Evolutionary conservation across 106 monocot genomes (phyloP), one percentile per base, ranked within the genome.

Genomic region (Cymbidium sinense): DNA sequence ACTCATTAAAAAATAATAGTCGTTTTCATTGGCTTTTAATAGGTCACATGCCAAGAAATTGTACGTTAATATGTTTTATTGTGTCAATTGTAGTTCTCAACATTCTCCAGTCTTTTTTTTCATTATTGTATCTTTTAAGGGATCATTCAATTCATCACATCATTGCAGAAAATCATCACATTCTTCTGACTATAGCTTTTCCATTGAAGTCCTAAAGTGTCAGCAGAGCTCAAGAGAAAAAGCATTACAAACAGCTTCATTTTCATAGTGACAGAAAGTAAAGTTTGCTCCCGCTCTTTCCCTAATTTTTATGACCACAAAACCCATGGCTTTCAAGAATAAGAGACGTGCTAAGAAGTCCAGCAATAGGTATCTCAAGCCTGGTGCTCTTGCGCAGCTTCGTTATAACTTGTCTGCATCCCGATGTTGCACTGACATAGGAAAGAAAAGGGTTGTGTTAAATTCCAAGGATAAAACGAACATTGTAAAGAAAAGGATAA

Each of bases 311-410:
- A 79, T 85, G 87, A 80, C 70, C 34, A 51, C 78, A 1, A 34
- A 77, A 83, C 64, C 65, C 12, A 89, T 93, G 86, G 74, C 84
- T 72, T 85, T 88, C 65, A 95, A 90, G 61, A 88, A 83, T 73
- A 99, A 90, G 81, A 99, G 84, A 78, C 74, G 85, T 39, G 78
- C 74, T 9, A 94, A 83, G 77, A 87, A 75, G 25, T 30, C 83
- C 43, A 87, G 79, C 43, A 92, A 84, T 77, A 92, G 82, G 77
- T 95, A 92, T 79, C 61, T 95, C 72, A 94, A 87, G 79, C 92
- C 92, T 35, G 94, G 91, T 27, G 90, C 88, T 9, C 87, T 98
- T 29, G 86, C 94, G 0, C 91, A 87, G 76, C 55, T 91, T 12
- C 85, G 94, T 5, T 81, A 85, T 61, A 91, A 37, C 74, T 79